Percentiles rank a stretch among this genome's conserved stretches.
phyloP scores from a whole-genome alignment of 2,329 filamentous ascomycete genomes.

The Aureobasidium sp. region DNA sequence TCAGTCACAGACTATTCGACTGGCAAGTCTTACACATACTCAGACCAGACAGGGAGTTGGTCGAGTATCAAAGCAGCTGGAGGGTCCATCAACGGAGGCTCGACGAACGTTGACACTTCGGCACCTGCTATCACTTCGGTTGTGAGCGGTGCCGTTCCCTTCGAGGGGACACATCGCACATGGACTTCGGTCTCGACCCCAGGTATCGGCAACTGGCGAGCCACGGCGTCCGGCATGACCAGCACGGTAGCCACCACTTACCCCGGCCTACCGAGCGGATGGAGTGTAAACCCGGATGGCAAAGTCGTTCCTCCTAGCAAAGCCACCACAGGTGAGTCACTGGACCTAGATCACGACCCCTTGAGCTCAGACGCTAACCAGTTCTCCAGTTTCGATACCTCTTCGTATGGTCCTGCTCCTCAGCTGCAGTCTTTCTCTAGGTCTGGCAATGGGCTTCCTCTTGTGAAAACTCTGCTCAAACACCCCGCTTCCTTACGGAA shows the following conservation, averaged over 20 bases:
- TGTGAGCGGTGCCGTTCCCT: constrained; percentile 59
- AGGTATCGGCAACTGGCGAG: constrained; percentile 38
- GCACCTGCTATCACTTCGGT: constrained; percentile 59
- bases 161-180: constrained; percentile 52
- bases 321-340: constrained; percentile 53
- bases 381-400: background rate
- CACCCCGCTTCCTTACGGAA: constrained; percentile 9
- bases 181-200: constrained; percentile 29
- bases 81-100: constrained; percentile 57
- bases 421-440: constrained; percentile 1
- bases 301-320: constrained; percentile 70
- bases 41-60: constrained; percentile 71
- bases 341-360: background rate
- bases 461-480: background rate
- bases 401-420: background rate
- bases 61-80: constrained; percentile 73
- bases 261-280: constrained; percentile 65
- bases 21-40: constrained; percentile 76
- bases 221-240: constrained; percentile 34
- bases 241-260: constrained; percentile 37
- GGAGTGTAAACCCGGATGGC: constrained; percentile 67
- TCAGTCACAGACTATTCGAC: constrained; percentile 87
- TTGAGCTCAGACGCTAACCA: background rate
- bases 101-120: constrained; percentile 46
- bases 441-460: background rate